A percentile compares a stretch with the other conserved stretches of the same genome.
Evolutionary conservation across 148 eudicot genomes (phyloP).

Genomic region (Beta vulgaris): DNA sequence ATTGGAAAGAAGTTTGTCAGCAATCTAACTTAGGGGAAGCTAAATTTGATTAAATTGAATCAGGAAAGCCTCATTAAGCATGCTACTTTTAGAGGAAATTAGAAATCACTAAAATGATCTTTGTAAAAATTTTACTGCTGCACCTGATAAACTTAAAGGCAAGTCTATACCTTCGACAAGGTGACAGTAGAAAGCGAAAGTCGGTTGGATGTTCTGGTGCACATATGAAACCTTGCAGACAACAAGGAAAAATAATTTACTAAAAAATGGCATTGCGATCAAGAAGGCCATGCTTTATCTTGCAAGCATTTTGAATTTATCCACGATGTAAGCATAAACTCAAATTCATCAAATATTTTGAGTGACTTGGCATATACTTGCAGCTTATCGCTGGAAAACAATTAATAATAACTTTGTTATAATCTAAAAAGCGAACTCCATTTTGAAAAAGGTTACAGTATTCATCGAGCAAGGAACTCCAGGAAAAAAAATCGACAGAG

Average conservation of each 20-base stretch:
- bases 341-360: background rate
- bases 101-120: background rate
- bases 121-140: background rate
- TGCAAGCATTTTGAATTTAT: conserved; percentile 4
- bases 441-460: background rate
- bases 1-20: conserved; percentile 15
- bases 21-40: conserved; percentile 6
- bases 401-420: background rate
- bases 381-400: background rate
- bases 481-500: background rate
- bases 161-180: conserved; percentile 63
- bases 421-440: background rate
- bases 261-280: background rate
- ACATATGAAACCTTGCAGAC: conserved; percentile 70
- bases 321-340: background rate
- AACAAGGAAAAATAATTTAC: conserved; percentile 18
- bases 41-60: background rate
- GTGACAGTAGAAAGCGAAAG: conserved; percentile 70
- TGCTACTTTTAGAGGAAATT: conserved; percentile 4
- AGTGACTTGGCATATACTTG: background rate
- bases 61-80: background rate
- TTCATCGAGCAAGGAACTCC: background rate
- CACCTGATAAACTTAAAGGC: background rate
- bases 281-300: background rate
- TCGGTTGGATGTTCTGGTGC: conserved; percentile 75